These are phyloP conservation scores for Rubus idaeus DNA, from an alignment of 306 rosid species.

Conservation along the genomic window DNA sequence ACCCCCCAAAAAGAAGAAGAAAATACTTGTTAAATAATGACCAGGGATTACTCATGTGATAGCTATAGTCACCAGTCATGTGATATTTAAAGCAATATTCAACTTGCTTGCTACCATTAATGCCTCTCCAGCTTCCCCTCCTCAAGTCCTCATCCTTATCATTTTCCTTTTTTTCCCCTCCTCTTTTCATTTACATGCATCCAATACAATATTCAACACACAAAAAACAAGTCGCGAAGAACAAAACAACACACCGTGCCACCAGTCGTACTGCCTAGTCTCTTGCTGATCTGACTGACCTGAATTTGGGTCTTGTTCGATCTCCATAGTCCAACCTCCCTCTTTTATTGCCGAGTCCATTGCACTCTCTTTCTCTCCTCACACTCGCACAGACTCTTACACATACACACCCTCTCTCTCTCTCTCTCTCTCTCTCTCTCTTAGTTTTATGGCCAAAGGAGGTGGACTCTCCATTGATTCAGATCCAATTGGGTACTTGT, in stretches of 20 bases:
- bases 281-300: background rate
- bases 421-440: conserved; percentile 36
- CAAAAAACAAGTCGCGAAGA: background rate
- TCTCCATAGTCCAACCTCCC: conserved; percentile 48
- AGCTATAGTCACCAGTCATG: background rate
- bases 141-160: background rate
- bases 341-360: conserved; percentile 71
- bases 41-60: background rate
- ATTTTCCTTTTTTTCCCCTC: background rate
- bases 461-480: conserved; percentile 85
- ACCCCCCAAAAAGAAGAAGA: too few species aligned
- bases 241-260: background rate
- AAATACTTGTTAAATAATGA: too few species aligned
- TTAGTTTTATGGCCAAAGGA: conserved; percentile 55
- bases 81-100: conserved; percentile 8
- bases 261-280: background rate
- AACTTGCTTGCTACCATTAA: background rate
- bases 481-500: conserved; percentile 59
- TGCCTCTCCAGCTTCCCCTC: background rate
- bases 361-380: conserved; percentile 32
- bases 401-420: conserved; percentile 36
- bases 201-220: conserved; percentile 9
- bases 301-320: conserved; percentile 36
- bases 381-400: conserved; percentile 14
- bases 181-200: background rate